Base-by-base conservation (phyloP, 225 moss, liverwort and hornwort genomes). In the Pleurozium schreberi region DNA sequence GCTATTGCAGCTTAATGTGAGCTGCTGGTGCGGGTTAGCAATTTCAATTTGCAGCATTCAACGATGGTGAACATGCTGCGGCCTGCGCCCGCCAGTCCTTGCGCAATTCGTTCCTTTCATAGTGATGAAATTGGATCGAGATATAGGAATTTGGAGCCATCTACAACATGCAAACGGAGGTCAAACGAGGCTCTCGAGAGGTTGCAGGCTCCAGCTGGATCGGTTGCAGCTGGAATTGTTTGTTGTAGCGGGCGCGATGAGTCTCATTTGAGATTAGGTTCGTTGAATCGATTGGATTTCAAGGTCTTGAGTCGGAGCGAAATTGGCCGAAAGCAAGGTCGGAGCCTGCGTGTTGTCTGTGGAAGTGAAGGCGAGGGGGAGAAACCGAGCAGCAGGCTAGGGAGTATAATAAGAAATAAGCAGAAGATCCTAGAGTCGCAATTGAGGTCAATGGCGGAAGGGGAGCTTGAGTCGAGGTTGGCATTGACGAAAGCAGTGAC, bases 341-440 rank as follows among this genome's bases (percentile, higher is more conserved):
- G 87, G 76, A 86, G 88, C 6, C 63, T 88, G 47, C 65, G n/a
- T 59, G 85, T 93, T 76, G 69, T 84, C 38, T 82, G 93, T 84
- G 90, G 79, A 78, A 86, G 83, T 77, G 92, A 83, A 86, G 89
- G 79, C 61, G 89, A 89, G 55, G 93, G 91, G 83, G 90, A 93
- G 70, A 52, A 83, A 79, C 87, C 63, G 88, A 79, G 58, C 49
- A 94, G 90, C 90, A 90, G 95, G 74, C 90, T 98, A 57, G 93
- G 93, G 69, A 93, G 95, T 75, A 96, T 97, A 42, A 93, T 98
- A 50, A 95, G 93, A 67, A 96, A 94, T 75, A 98, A 96, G 93
- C 96, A 96, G 95, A 96, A 96, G 84, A 96, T 95, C 36, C 45
- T 98, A 83, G 95, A 97, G 90, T 90, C 96, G 45, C 92, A 96